phyloP scores from a whole-genome alignment of 2,329 filamentous ascomycete species.

The Colletotrichum destructivum region DNA sequence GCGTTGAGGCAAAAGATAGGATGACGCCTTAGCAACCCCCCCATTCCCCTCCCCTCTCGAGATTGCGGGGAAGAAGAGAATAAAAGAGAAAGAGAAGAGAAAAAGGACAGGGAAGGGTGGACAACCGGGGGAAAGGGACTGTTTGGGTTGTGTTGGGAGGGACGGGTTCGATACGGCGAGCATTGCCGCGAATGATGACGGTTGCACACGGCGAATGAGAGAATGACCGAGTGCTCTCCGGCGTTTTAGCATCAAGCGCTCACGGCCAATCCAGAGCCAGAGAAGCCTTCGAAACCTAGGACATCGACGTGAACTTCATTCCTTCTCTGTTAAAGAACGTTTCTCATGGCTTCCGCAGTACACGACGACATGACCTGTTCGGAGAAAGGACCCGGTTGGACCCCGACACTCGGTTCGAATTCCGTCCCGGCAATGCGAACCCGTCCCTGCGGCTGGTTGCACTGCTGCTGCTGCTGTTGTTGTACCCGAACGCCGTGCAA shows the following conservation, averaged over 20 bases:
- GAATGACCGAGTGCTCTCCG: not conserved
- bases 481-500: slow-evolving; percentile 9
- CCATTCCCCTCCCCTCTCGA: too few relatives aligned
- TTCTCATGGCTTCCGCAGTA: not conserved
- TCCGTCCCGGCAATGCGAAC: not conserved
- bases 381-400: not conserved
- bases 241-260: not conserved
- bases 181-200: slow-evolving; percentile 29
- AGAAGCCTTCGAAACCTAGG: slow-evolving; percentile 27
- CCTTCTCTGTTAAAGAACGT: too few relatives aligned
- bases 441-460: slow-evolving; percentile 9
- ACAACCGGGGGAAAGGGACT: slow-evolving; percentile 24
- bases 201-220: slow-evolving; percentile 20
- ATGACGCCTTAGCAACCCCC: slow-evolving; percentile 20
- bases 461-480: not conserved
- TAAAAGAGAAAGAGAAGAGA: too few relatives aligned
- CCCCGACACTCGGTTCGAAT: not conserved
- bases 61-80: too few relatives aligned
- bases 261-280: slow-evolving; percentile 11
- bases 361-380: not conserved
- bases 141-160: not conserved
- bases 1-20: slow-evolving; percentile 9
- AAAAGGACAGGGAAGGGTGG: slow-evolving; percentile 16
- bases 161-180: slow-evolving; percentile 10
- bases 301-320: slow-evolving; percentile 22